phyloP scores from a whole-genome alignment of 495 filamentous ascomycete species.

The Emericellopsis terricola region DNA sequence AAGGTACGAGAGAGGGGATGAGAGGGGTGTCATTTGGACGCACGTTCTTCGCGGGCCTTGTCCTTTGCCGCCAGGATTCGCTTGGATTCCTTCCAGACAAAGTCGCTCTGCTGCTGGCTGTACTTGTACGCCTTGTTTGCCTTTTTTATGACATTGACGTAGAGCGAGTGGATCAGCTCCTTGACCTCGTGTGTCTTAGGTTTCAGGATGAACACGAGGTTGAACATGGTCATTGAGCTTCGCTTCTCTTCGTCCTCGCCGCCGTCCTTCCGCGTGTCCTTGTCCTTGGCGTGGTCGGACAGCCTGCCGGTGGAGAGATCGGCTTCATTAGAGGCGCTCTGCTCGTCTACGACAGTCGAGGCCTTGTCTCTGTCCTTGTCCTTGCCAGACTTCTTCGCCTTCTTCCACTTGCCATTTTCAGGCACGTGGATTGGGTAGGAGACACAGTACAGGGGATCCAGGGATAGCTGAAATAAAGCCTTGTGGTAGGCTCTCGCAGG shows the following conservation, averaged over 20 bases:
- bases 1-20: neutral
- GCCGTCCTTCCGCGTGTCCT: constrained; percentile 14
- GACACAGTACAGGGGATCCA: constrained; percentile 72
- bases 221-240: constrained; percentile 80
- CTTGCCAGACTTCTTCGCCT: constrained; percentile 45
- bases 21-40: constrained; percentile 12
- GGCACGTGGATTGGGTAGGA: constrained; percentile 77
- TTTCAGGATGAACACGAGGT: constrained; percentile 81
- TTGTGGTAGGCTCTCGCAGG: constrained; percentile 71
- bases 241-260: constrained; percentile 36
- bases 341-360: too few species aligned
- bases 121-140: constrained; percentile 78
- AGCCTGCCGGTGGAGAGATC: constrained; percentile 2
- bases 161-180: constrained; percentile 58
- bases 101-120: constrained; percentile 71
- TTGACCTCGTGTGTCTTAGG: constrained; percentile 61
- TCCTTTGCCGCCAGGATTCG: constrained; percentile 60
- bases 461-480: constrained; percentile 65
- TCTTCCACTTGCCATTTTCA: constrained; percentile 76
- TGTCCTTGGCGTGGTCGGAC: constrained; percentile 16
- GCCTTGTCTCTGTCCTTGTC: constrained; percentile 8
- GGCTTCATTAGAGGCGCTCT: constrained; percentile 5
- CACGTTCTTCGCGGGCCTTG: constrained; percentile 59
- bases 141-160: constrained; percentile 74
- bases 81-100: constrained; percentile 76